Evolutionary conservation across 805 yeast species (phyloP).

Genomic region (Debaryomyces prosopidis): DNA sequence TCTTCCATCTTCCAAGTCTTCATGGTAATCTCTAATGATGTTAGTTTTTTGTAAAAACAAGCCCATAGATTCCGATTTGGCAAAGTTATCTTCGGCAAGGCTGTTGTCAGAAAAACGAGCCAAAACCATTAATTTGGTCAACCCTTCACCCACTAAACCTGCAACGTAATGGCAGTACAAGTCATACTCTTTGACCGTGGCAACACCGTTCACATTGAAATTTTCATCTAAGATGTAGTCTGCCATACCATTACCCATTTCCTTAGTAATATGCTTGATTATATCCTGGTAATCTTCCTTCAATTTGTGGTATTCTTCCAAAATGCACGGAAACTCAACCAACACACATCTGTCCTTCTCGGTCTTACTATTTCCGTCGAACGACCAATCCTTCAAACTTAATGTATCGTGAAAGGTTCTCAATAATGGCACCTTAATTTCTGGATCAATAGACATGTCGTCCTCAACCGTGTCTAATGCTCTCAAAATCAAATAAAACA

Average conservation of each 20-base stretch:
- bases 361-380: constrained; percentile 66
- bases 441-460: constrained; percentile 82
- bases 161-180: constrained; percentile 96
- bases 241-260: constrained; percentile 99
- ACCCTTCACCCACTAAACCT: constrained; percentile 95
- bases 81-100: constrained; percentile 51
- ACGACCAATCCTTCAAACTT: constrained; percentile 73
- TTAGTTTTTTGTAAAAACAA: constrained; percentile 92
- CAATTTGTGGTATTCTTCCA: constrained; percentile 70
- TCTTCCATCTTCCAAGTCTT: constrained; percentile 88
- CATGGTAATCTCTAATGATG: constrained; percentile 92
- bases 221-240: constrained; percentile 78
- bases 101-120: constrained; percentile 66
- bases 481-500: constrained; percentile 82
- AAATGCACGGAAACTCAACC: constrained; percentile 70
- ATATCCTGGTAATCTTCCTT: constrained; percentile 76
- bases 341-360: constrained; percentile 83
- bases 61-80: constrained; percentile 85
- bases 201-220: constrained; percentile 77
- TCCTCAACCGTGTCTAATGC: constrained; percentile 96
- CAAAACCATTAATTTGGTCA: constrained; percentile 75
- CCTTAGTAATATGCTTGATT: constrained; percentile 69
- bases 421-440: constrained; percentile 71
- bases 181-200: constrained; percentile 79
- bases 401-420: constrained; percentile 67